phyloP scores from a whole-genome alignment of 208 protist genomes.

The Leishmania arabica region DNA sequence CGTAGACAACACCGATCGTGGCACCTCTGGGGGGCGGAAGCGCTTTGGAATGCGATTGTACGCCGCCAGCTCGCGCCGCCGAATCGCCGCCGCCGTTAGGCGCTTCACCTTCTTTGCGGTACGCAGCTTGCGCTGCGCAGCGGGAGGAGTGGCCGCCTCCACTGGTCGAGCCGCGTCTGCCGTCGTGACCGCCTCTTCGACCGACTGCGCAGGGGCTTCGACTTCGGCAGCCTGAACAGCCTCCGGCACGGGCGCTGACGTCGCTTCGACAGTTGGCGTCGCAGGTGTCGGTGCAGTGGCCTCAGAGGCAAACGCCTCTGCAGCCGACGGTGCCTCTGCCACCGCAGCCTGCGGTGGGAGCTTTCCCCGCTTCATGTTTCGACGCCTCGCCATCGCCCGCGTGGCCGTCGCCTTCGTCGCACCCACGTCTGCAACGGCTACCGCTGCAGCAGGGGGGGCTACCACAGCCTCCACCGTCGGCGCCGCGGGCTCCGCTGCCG shows the following conservation, averaged over 20 bases:
- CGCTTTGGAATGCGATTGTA: slow-evolving; percentile 31
- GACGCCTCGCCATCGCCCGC: not conserved
- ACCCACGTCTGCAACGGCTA: not conserved
- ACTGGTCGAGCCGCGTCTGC: not conserved
- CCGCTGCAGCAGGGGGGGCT: not conserved
- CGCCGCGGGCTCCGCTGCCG: not conserved
- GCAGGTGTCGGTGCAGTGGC: not conserved
- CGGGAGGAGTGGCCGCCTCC: not conserved
- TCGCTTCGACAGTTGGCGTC: not conserved
- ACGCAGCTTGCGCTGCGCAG: slow-evolving; percentile 5
- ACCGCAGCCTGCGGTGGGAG: not conserved
- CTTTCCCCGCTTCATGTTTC: slow-evolving; percentile 1
- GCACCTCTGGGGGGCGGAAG: slow-evolving; percentile 11
- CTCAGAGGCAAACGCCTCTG: not conserved
- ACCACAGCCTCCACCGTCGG: not conserved
- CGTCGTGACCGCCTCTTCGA: not conserved
- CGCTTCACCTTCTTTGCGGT: slow-evolving; percentile 11
- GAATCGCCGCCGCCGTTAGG: slow-evolving; percentile 21
- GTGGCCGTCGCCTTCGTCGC: not conserved
- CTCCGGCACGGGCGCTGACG: not conserved
- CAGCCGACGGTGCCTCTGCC: not conserved
- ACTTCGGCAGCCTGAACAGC: not conserved
- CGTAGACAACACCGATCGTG: slow-evolving; percentile 1
- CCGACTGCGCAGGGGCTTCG: not conserved
- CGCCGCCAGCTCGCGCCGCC: slow-evolving; percentile 27